Evolutionary conservation across 805 yeast species (phyloP), one percentile per base, ranked within the genome.

Genomic region (Candida gorgasii): DNA sequence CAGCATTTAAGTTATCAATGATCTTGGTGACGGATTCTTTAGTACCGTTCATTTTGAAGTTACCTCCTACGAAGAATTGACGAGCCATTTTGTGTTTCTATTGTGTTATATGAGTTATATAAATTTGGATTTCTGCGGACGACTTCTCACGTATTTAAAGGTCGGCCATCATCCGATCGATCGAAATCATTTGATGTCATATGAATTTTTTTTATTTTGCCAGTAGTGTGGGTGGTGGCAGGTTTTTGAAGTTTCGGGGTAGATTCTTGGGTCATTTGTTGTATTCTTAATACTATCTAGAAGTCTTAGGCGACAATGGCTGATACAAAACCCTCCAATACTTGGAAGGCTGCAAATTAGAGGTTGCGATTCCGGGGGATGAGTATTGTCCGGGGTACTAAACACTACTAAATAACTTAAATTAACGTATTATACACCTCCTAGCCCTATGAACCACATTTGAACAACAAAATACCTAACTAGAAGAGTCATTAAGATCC

Each of bases 11-110:
- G 73, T 82, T 75, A 52, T 82, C 90, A 50, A 92, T 84, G 63
- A 93, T 90, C 56, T 80, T 72, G 67, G 81, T 79, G 69, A 93
- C 86, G 58, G 93, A 85, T 59, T 78, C 80, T 73, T 83, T 84
- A 64, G 95, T 75, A 66, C 99, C 99, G 80, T 93, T 93, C 88
- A 93, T 84, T 75, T 93, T 93, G 82, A 93, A 92, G 89, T 93
- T 93, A 63, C 99, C 99, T 60, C 99, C 99, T 64, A 93, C 96
- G 71, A 93, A 90, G 76, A 92, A 93, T 71, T 78, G 80, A 74
- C 96, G 86, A 67, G 95, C 83, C 95, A 71, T 71, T 35, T 23
- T 34, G 28, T 13, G 6, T 20, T 29, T 11, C 5, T 17, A 5
- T 37, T 52, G 39, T 68, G 12, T 15, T 5, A 15, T 15, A 16